Evolutionary conservation across 768 basidiomycete species (phyloP), one percentile per base, ranked within the genome.

Genomic region (Leucocoprinus leucothites): DNA sequence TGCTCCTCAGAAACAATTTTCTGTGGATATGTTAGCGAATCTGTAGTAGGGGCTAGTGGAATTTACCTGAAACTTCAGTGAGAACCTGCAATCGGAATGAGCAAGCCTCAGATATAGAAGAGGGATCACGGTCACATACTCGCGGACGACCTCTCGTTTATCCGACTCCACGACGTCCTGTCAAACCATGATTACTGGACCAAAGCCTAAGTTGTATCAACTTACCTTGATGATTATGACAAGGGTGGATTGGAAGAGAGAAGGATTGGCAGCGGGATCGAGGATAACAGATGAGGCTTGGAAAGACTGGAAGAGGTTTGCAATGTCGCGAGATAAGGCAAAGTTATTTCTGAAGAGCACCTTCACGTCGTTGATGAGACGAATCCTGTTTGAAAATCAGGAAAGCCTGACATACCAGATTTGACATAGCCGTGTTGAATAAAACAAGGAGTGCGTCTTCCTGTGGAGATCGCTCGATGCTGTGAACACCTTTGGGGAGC

Each of bases 291-390:
- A 76, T n/a, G 80, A 81, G 0, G 80, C 77, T 57, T 83, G 82
- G 68, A 83, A 84, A 0, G 82, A 83, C 53, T 81, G 80, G 53
- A 86, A 86, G 1, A 85, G 74, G 2, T 81, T 81, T 2, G 78
- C 74, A 16, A 86, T 82, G 58, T 84, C 82, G 18, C 82, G 72
- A 42, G 81, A 79, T 1, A 85, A 66, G 0, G 84, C 82, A 51
- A 86, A 86, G 51, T 86, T 86, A 53, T 86, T 84, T 3, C 85
- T 77, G 69, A 84, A 85, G 1, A 85, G 65, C 1, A 86, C 81
- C 84, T 85, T 54, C n/a, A 36, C n/a, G n/a, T n/a, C n/a, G n/a
- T n/a, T 26, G 14, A 18, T 16, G 26, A 34, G 14, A 21, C 11
- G 2, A 35, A n/a, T 18, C 28, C n/a, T n/a, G n/a, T n/a, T n/a